These are phyloP conservation scores for Ochromonadaceae sp. DNA, from an alignment of 352 stramenopile species.

Conservation along the genomic window DNA sequence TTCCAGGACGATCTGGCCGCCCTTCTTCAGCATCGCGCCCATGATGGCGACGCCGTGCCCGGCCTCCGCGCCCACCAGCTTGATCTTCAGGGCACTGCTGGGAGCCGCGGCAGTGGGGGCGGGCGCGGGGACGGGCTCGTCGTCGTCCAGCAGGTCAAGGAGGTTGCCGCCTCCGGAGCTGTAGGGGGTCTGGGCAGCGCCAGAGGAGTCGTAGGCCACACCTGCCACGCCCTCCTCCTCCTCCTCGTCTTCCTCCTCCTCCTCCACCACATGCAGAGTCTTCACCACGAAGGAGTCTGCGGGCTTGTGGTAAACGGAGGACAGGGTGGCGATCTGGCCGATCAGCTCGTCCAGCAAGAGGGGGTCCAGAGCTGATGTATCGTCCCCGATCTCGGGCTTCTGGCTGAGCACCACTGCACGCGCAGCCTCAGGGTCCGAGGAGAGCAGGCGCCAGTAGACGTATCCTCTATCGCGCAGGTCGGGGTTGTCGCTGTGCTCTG, in stretches of 20 bases:
- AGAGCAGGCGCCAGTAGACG: slow-evolving; percentile 98
- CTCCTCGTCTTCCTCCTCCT: slow-evolving; percentile 43
- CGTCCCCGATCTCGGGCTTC: slow-evolving; percentile 97
- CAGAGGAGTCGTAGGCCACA: slow-evolving; percentile 14
- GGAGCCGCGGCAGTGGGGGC: slow-evolving; percentile 32
- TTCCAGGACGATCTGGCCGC: slow-evolving; percentile 29
- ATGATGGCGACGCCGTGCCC: slow-evolving; percentile 54
- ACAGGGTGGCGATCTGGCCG: slow-evolving; percentile 89
- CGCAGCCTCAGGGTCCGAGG: slow-evolving; percentile 91
- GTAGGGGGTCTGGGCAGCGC: neutral
- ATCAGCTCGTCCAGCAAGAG: slow-evolving; percentile 87
- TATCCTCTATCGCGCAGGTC: slow-evolving; percentile 94
- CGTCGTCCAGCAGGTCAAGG: slow-evolving; percentile 61
- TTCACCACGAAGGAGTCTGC: slow-evolving; percentile 65
- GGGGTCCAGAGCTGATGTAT: slow-evolving; percentile 86
- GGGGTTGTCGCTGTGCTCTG: slow-evolving; percentile 92
- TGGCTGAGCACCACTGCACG: slow-evolving; percentile 92
- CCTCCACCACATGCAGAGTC: slow-evolving; percentile 32
- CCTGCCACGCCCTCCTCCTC: slow-evolving; percentile 31
- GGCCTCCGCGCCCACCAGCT: slow-evolving; percentile 47
- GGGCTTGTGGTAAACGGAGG: slow-evolving; percentile 95
- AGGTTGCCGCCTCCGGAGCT: slow-evolving; percentile 41
- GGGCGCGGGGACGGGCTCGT: slow-evolving; percentile 37
- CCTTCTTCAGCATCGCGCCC: slow-evolving; percentile 26
- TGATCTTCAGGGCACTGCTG: slow-evolving; percentile 43